Percentiles rank a stretch among this genome's conserved stretches.
Conservation (phyloP, 1,284 basidiomycete species). For the Mycena citricolor region DNA sequence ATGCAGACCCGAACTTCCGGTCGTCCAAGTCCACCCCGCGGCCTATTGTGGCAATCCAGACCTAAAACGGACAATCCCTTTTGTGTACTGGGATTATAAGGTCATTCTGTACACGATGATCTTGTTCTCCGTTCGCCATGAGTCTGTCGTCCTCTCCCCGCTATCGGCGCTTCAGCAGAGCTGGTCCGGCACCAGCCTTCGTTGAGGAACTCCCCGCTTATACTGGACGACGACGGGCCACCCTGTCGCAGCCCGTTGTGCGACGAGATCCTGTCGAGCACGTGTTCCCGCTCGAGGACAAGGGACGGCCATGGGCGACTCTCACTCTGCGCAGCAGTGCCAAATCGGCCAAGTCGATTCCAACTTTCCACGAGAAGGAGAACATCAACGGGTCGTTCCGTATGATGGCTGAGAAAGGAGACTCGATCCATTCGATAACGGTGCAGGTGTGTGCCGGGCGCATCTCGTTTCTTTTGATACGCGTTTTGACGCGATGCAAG, state of each 20-base stretch:
- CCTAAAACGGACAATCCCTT: background rate
- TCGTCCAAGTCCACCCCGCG: background rate
- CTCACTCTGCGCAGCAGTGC: conserved; percentile 47
- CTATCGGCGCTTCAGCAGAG: conserved; percentile 45
- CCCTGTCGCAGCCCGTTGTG: conserved; percentile 36
- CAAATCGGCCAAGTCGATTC: conserved; percentile 44
- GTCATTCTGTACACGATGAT: conserved; percentile 9
- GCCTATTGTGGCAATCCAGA: conserved; percentile 15
- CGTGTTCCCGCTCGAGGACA: conserved; percentile 40
- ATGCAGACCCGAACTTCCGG: conserved; percentile 4
- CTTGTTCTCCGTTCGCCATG: conserved; percentile 33
- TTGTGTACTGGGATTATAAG: conserved; percentile 29
- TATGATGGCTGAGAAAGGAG: conserved; percentile 44
- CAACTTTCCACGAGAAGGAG: conserved; percentile 51
- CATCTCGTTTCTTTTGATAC: background rate
- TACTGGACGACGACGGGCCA: conserved; percentile 46
- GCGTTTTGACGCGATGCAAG: conserved; percentile 25
- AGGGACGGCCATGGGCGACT: conserved; percentile 40
- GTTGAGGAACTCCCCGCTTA: conserved; percentile 45
- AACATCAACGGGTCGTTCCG: conserved; percentile 45
- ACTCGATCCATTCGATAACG: conserved; percentile 46
- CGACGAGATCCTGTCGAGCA: conserved; percentile 47
- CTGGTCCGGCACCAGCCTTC: conserved; percentile 46
- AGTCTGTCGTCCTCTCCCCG: conserved; percentile 45
- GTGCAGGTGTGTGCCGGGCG: conserved; percentile 37